Base-by-base conservation (phyloP, 169 alveolate species). In the Theileria equi region DNA sequence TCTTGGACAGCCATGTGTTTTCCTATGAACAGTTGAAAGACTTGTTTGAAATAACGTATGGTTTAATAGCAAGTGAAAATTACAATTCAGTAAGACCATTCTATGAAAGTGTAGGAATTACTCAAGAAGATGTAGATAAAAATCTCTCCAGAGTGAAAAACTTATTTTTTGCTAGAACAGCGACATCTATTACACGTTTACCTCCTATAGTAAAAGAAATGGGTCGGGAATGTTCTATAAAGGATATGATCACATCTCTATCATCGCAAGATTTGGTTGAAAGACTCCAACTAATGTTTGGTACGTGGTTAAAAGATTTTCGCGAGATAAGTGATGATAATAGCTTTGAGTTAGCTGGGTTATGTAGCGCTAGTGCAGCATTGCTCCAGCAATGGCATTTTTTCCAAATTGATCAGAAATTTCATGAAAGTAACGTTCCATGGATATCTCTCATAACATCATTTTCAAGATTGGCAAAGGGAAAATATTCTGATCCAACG, bases 61-160 rank as follows among this genome's bases (percentile, higher is more conserved):
- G 81, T 43, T 55, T 66, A 44, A 66, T 77, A 11, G 86, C 86
- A 34, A 60, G 36, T 8, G 60, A 77, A 54, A 34, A 57, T 35
- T 77, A 57, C 57, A 76, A 65, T 17, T 54, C 26, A 23, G 72
- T 47, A n/a, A 55, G 54, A 43, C 76, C 32, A n/a, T 77, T 77
- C 36, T 77, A 77, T 36, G 86, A 77, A 16, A 48, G 53, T 21
- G 72, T 65, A 23, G 65, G 58, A 5, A 67, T 77, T 17, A 62
- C 86, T 13, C 71, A 77, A 60, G 71, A 66, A 61, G 81, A 58
- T 10, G 81, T 77, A 19, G 86, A 67, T 23, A 74, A 60, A 35
- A 55, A 69, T 36, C 32, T 74, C 32, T 25, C 63, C 5, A 16
- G 34, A 35, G 76, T 77, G 21, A 26, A 68, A 25, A 67, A 68